Base-by-base conservation (phyloP, 2,329 filamentous ascomycete genomes). In the Neopestalotiopsis rosae region DNA sequence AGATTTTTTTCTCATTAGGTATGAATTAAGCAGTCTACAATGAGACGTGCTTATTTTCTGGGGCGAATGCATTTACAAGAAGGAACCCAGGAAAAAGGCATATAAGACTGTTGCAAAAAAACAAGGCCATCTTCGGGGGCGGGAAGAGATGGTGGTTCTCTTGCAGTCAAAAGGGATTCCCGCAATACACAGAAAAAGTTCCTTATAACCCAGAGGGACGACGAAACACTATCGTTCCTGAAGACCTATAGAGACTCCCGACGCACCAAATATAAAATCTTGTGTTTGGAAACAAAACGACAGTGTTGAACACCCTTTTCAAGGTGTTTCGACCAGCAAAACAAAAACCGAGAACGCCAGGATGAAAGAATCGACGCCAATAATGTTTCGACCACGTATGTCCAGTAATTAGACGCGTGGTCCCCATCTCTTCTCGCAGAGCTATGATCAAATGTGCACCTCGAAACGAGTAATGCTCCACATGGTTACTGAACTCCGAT, bases 401-500 rank as follows among this genome's bases (percentile, higher is more conserved):
- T 30, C 34, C n/a, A 30, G 12, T 62, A 20, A 62, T 9, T 30
- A 62, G n/a, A 30, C 59, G 40, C 59, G 28, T 30, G 24, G 24
- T 28, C 34, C n/a, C 32, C 30, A 17, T 40, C 24, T 20, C 13
- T 62, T 62, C 59, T 38, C 7, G 32, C n/a, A 34, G 13, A 62
- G 59, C 14, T 40, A 52, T 68, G 45, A 56, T 68, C 56, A 45
- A 20, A 59, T 40, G n/a, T 42, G 28, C 17, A 45, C 4, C n/a
- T 58, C 24, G n/a, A 57, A 45, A 42, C 64, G 13, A 59, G 24
- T 14, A n/a, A n/a, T 34, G 24, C 24, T 59, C 57, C 30, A 28
- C 24, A 59, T 59, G 57, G 12, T 30, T 28, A 34, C 45, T 52
- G 45, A 52, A 20, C 45, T n/a, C 45, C 45, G 45, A 20, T 52